Percentiles rank a stretch among this genome's conserved stretches.
Evolutionary conservation across 169 alveolate species (phyloP).

Genomic region (Babesia ovis): DNA sequence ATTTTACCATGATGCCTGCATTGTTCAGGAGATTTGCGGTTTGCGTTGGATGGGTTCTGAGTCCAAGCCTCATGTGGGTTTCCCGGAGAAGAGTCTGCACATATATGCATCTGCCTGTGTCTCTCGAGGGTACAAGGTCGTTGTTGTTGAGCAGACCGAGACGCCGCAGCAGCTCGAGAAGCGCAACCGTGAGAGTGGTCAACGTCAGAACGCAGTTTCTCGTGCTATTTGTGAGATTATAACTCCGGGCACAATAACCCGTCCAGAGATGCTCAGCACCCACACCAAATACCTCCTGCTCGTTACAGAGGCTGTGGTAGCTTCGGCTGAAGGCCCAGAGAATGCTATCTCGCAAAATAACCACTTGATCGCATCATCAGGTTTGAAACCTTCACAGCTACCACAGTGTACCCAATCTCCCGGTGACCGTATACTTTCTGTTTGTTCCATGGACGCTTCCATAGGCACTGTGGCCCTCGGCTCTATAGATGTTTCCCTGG

Average conservation of each 20-base stretch:
- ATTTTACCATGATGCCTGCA: slow-evolving; percentile 93
- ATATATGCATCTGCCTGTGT: slow-evolving; percentile 90
- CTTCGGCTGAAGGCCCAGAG: background rate
- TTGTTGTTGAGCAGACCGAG: slow-evolving; percentile 98
- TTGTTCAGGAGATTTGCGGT: slow-evolving; percentile 90
- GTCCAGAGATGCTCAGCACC: slow-evolving; percentile 79
- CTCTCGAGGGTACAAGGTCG: slow-evolving; percentile 93
- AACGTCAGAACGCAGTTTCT: slow-evolving; percentile 86
- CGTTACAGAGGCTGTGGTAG: slow-evolving; percentile 14
- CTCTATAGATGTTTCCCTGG: slow-evolving; percentile 6
- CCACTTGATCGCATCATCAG: background rate
- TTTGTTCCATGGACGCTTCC: slow-evolving; percentile 55
- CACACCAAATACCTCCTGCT: slow-evolving; percentile 75
- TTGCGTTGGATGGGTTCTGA: slow-evolving; percentile 98
- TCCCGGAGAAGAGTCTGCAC: slow-evolving; percentile 97
- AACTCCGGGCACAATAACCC: slow-evolving; percentile 91
- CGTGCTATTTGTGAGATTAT: slow-evolving; percentile 91
- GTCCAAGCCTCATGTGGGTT: slow-evolving; percentile 97
- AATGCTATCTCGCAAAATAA: background rate
- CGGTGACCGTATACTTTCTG: background rate
- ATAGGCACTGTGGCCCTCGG: slow-evolving; percentile 40
- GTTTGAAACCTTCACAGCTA: background rate
- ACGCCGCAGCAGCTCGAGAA: slow-evolving; percentile 93
- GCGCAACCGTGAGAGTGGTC: slow-evolving; percentile 81
- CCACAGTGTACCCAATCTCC: background rate